Percentiles rank a stretch among this genome's conserved stretches.
Conservation (phyloP, 2,329 filamentous ascomycete species). For the Beauveria sp. region DNA sequence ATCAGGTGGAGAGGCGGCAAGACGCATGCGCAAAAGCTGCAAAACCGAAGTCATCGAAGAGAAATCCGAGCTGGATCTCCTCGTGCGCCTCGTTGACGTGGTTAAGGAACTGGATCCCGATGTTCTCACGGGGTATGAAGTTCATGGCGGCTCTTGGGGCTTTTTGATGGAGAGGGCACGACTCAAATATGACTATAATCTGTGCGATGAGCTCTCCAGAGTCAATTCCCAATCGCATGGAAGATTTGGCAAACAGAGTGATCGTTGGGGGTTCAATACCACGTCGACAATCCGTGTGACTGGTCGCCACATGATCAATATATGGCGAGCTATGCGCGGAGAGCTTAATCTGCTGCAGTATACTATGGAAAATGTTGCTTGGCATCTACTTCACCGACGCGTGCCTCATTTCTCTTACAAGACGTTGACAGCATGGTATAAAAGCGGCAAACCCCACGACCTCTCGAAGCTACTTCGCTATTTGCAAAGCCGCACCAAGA, state of each 20-base stretch:
- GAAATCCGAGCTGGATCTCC: slow-evolving; percentile 71
- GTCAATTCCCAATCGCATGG: slow-evolving; percentile 80
- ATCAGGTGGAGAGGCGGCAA: slow-evolving; percentile 49
- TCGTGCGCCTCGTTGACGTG: slow-evolving; percentile 79
- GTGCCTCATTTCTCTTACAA: slow-evolving; percentile 81
- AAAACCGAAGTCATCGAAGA: slow-evolving; percentile 64
- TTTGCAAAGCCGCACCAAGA: slow-evolving; percentile 64
- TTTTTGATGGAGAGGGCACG: slow-evolving; percentile 87
- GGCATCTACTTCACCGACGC: slow-evolving; percentile 78
- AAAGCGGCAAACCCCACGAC: slow-evolving; percentile 58
- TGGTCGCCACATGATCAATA: slow-evolving; percentile 91
- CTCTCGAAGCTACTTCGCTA: slow-evolving; percentile 71
- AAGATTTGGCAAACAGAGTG: slow-evolving; percentile 75
- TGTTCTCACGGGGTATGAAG: slow-evolving; percentile 89
- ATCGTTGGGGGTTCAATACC: slow-evolving; percentile 89
- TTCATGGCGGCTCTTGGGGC: slow-evolving; percentile 90
- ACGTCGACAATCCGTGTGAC: slow-evolving; percentile 90
- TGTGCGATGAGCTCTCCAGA: slow-evolving; percentile 85
- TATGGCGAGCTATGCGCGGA: slow-evolving; percentile 93
- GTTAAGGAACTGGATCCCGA: slow-evolving; percentile 83
- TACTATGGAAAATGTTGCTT: slow-evolving; percentile 91
- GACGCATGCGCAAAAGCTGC: slow-evolving; percentile 55
- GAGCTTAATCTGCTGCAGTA: slow-evolving; percentile 90
- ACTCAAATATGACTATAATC: slow-evolving; percentile 78
- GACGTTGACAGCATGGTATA: slow-evolving; percentile 77